phyloP scores from a whole-genome alignment of 176 grass and related monocot species.

The Avena sativa region DNA sequence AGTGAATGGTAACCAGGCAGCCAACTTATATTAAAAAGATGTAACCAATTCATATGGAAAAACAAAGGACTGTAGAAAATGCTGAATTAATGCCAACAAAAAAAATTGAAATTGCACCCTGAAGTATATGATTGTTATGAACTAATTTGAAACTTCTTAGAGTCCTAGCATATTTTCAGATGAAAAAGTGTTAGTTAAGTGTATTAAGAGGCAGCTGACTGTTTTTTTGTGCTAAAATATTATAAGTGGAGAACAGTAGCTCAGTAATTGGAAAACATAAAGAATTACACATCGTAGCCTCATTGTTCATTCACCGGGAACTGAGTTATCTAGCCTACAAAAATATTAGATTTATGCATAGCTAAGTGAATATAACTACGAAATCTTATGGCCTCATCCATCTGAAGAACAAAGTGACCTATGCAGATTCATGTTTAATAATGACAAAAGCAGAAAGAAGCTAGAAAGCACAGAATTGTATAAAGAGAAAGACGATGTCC shows the following conservation, averaged over 20 bases:
- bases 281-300: neutral
- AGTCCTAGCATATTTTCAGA: neutral
- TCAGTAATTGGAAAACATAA: neutral
- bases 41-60: slow-evolving; percentile 32
- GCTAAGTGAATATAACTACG: slow-evolving; percentile 31
- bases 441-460: slow-evolving; percentile 22
- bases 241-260: slow-evolving; percentile 25
- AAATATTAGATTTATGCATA: slow-evolving; percentile 4
- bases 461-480: slow-evolving; percentile 24
- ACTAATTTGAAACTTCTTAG: slow-evolving; percentile 24
- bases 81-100: neutral
- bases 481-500: slow-evolving; percentile 8
- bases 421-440: neutral
- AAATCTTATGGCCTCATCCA: slow-evolving; percentile 21
- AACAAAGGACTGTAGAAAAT: slow-evolving; percentile 23
- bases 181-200: neutral
- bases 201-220: neutral
- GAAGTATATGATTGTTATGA: neutral
- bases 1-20: slow-evolving; percentile 55
- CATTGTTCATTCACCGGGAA: slow-evolving; percentile 15
- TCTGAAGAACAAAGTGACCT: slow-evolving; percentile 12
- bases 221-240: slow-evolving; percentile 17
- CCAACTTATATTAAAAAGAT: slow-evolving; percentile 24
- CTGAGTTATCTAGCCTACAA: slow-evolving; percentile 18
- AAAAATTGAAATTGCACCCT: neutral